Conservation (phyloP, 352 stramenopile genomes). For the Phytophthora cryptogea region DNA sequence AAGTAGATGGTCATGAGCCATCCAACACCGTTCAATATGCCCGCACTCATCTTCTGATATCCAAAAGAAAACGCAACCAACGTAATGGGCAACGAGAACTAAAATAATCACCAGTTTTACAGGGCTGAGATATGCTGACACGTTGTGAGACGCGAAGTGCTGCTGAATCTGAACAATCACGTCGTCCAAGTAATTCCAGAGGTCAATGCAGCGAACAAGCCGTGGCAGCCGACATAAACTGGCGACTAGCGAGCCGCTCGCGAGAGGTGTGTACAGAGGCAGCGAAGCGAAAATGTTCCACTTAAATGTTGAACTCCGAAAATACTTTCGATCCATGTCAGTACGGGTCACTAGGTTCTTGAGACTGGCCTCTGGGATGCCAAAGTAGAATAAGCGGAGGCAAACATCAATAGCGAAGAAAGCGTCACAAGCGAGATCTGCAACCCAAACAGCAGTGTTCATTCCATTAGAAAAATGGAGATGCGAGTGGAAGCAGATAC, state of each 20-base stretch:
- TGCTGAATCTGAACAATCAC: slow-evolving; percentile 76
- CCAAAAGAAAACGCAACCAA: slow-evolving; percentile 70
- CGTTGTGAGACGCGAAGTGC: slow-evolving; percentile 61
- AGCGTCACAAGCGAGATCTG: slow-evolving; percentile 59
- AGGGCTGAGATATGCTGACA: slow-evolving; percentile 71
- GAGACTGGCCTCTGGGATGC: no score
- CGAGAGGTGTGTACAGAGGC: slow-evolving; percentile 46
- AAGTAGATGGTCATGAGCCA: slow-evolving; percentile 62
- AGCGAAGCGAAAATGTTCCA: slow-evolving; percentile 57
- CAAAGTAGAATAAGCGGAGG: slow-evolving; percentile 68
- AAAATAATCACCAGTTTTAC: slow-evolving; percentile 77
- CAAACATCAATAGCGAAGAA: slow-evolving; percentile 70
- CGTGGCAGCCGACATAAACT: slow-evolving; percentile 60
- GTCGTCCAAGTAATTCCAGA: slow-evolving; percentile 65
- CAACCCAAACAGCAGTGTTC: slow-evolving; percentile 35
- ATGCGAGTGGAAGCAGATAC: slow-evolving; percentile 65
- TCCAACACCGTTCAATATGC: slow-evolving; percentile 52
- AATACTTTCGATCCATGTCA: slow-evolving; percentile 41
- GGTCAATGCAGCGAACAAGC: slow-evolving; percentile 52
- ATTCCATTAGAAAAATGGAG: slow-evolving; percentile 34
- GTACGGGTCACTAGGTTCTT: slow-evolving; percentile 43
- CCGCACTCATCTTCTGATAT: slow-evolving; percentile 68
- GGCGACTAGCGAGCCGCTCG: slow-evolving; percentile 33
- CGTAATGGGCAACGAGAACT: slow-evolving; percentile 61
- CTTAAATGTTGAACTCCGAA: slow-evolving; percentile 48